Percentiles rank a stretch among this genome's conserved stretches.
Evolutionary conservation across 495 filamentous ascomycete genomes (phyloP).

Genomic region (Staphylotrichum longicolle): DNA sequence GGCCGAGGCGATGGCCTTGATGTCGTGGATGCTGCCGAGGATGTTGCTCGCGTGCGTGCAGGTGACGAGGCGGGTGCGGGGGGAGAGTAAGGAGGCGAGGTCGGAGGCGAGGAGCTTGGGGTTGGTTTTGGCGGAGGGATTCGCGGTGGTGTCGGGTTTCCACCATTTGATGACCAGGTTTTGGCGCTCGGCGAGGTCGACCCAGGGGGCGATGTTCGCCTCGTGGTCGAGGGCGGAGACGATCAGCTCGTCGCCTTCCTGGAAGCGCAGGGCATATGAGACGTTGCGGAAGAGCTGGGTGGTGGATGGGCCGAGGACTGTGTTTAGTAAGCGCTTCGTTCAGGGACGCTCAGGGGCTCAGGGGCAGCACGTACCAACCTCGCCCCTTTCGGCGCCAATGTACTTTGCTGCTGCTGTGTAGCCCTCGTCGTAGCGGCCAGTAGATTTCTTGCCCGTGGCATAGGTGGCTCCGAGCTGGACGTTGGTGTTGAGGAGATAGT

Average conservation of each 20-base stretch:
- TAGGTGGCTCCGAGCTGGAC: conserved; percentile 73
- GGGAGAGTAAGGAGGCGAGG: conserved; percentile 53
- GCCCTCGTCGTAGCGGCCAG: conserved; percentile 52
- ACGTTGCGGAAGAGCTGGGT: conserved; percentile 74
- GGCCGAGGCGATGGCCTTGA: conserved; percentile 52
- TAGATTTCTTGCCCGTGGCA: conserved; percentile 52
- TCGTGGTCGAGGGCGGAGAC: conserved; percentile 69
- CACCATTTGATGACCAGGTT: conserved; percentile 67
- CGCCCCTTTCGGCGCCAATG: conserved; percentile 61
- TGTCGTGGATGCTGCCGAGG: conserved; percentile 64
- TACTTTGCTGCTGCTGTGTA: conserved; percentile 62
- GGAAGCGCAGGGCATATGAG: conserved; percentile 57
- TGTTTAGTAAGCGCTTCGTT: not conserved
- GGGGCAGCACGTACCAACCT: conserved; percentile 50
- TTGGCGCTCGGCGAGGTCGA: conserved; percentile 55
- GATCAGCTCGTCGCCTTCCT: conserved; percentile 61
- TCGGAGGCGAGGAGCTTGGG: conserved; percentile 53
- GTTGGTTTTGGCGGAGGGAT: conserved; percentile 35
- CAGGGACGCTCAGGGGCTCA: not conserved
- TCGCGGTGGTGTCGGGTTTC: conserved; percentile 38
- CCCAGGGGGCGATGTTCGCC: conserved; percentile 68
- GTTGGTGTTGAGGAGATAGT: conserved; percentile 65
- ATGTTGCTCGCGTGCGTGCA: conserved; percentile 71
- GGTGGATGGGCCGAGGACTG: conserved; percentile 64
- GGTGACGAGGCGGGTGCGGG: conserved; percentile 61